Percentiles rank a stretch among this genome's conserved stretches.
These are phyloP conservation scores for Bretschneidera sinensis DNA, from an alignment of 345 rosid genomes.

Conservation along the genomic window DNA sequence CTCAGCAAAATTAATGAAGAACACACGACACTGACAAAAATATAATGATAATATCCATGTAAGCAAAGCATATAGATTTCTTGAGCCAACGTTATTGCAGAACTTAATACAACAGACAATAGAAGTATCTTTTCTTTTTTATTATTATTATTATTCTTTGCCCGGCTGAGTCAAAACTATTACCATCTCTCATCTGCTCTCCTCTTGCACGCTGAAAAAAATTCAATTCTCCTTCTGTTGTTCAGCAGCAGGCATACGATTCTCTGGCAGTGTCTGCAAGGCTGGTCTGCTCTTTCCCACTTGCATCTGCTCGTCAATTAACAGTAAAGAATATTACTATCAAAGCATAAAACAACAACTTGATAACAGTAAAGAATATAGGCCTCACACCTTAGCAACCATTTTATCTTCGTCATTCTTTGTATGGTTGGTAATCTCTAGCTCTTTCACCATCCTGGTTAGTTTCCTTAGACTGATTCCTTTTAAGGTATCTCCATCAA, in stretches of 20 bases:
- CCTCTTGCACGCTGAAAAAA: too few relatives aligned
- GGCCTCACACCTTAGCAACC: background rate
- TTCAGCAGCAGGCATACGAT: conserved; percentile 17
- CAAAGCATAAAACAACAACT: background rate
- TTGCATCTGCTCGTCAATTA: conserved; percentile 4
- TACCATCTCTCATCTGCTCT: too few relatives aligned
- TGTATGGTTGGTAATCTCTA: conserved; percentile 16
- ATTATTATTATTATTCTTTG: too few relatives aligned
- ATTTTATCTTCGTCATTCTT: conserved; percentile 23
- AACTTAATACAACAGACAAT: too few relatives aligned
- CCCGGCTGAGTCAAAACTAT: too few relatives aligned
- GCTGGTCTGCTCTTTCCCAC: conserved; percentile 22
- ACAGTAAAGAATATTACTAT: background rate
- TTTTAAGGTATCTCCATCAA: conserved; percentile 23
- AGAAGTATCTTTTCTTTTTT: too few relatives aligned
- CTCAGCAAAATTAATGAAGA: too few relatives aligned
- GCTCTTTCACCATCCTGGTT: conserved; percentile 37
- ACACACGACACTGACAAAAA: too few relatives aligned
- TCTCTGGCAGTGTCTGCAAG: conserved; percentile 27
- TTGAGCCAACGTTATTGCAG: too few relatives aligned
- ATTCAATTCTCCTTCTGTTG: conserved; percentile 7
- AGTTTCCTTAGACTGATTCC: conserved; percentile 42
- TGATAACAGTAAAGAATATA: background rate
- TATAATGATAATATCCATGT: too few relatives aligned
- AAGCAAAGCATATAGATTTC: too few relatives aligned